Base-by-base conservation (phyloP, 352 stramenopile genomes). In the Pythium chondricola region DNA sequence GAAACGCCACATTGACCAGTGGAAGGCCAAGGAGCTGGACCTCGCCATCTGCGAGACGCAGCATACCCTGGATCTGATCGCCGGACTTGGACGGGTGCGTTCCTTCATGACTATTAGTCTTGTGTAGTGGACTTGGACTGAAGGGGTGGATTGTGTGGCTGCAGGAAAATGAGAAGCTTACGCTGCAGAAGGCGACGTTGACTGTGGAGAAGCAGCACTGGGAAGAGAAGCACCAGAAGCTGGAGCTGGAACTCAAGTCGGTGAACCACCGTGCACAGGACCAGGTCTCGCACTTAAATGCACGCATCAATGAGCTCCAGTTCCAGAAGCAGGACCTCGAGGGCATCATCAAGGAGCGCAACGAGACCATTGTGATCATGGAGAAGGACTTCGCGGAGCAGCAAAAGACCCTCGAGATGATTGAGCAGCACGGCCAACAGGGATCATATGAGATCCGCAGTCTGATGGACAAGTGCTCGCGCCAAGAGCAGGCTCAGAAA, bases 1-100 rank as follows among this genome's bases (percentile, higher is more conserved):
- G 60, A 92, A 92, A 62, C 67, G 76, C 36, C 74, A 92, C 39
- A 90, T 89, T 27, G 78, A 92, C 45, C 74, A 71, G 20, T 92
- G 81, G 81, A 92, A 92, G 69, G 72, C 32, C 48, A 88, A 88
- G 60, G 81, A 90, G 40, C 55, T 89, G 37, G 78, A 92, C 30
- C 56, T 88, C 39, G 76, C 79, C 21, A 90, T 89, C 52, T 78
- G 67, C 11, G 81, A 89, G 38, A 56, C 66, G 1, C 68, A 88
- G 41, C 67, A 85, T 40, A 86, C 80, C 37, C 46, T 88, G 21
- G 74, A 86, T 40, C 35, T 86, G 10, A 80, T 86, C 21, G 40
- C 43, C 18, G 61, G 84, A 21, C 56, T 91, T 4, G 71, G 71
- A 41, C 52, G 71, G 44, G 75, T 88, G 48, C 17, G 54, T 39